Conservation (phyloP, 306 rosid genomes). For the Cucurbita ficifolia region DNA sequence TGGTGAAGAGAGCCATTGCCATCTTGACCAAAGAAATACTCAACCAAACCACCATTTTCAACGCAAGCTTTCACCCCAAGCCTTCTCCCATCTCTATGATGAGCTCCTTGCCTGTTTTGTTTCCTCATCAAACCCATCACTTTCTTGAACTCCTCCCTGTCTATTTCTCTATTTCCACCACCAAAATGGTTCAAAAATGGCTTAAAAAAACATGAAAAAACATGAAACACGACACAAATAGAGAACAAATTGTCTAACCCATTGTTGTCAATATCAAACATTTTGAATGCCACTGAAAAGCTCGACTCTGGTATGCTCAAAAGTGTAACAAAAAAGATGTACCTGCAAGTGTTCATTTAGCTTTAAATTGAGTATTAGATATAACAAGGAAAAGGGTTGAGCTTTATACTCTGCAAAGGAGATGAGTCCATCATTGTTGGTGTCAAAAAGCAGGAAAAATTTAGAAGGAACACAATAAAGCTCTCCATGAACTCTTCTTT, state of each 20-base stretch:
- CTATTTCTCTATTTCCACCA: conserved; percentile 33
- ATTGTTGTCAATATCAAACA: conserved; percentile 68
- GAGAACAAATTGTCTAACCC: conserved; percentile 21
- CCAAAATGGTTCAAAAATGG: neutral
- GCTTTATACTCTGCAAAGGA: conserved; percentile 53
- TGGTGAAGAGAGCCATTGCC: conserved; percentile 35
- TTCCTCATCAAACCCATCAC: conserved; percentile 67
- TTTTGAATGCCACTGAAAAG: conserved; percentile 63
- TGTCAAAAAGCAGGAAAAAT: conserved; percentile 78
- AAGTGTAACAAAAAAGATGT: conserved; percentile 60
- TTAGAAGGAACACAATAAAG: conserved; percentile 39
- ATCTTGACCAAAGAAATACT: conserved; percentile 58
- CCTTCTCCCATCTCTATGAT: conserved; percentile 29
- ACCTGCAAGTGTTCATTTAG: conserved; percentile 17
- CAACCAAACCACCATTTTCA: conserved; percentile 55
- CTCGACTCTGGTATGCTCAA: conserved; percentile 68
- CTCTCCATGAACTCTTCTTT: conserved; percentile 31
- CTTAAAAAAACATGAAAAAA: no score
- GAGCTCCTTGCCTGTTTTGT: conserved; percentile 49
- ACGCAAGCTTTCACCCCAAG: conserved; percentile 26
- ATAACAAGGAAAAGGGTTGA: neutral
- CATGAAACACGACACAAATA: neutral
- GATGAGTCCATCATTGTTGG: conserved; percentile 65
- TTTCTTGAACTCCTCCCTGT: conserved; percentile 53
- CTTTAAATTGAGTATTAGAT: no score